Percentiles rank a stretch among this genome's conserved stretches.
Conservation (phyloP, 345 rosid genomes). For the Conringia planisiliqua region DNA sequence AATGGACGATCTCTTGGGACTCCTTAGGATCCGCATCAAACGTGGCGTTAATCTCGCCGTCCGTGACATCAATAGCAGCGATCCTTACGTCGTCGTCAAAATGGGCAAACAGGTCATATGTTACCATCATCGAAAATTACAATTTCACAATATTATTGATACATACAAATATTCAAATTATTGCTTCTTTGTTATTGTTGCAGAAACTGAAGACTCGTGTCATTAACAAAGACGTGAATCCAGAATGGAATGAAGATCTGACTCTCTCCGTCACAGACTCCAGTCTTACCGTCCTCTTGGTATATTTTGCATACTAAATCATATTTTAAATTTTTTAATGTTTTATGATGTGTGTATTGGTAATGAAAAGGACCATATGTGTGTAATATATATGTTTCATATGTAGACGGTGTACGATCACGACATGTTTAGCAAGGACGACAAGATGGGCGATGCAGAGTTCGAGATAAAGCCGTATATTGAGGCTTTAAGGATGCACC, state of each 20-base stretch:
- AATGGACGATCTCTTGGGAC: conserved; percentile 72
- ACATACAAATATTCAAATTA: neutral
- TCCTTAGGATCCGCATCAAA: conserved; percentile 68
- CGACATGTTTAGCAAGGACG: conserved; percentile 83
- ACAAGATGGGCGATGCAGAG: conserved; percentile 93
- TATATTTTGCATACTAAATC: conserved; percentile 23
- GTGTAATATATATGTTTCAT: neutral
- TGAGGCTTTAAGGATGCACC: conserved; percentile 63
- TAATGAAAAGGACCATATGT: neutral
- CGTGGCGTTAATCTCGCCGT: conserved; percentile 92
- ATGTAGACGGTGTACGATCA: conserved; percentile 78
- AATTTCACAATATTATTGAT: neutral
- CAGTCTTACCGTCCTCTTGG: conserved; percentile 52
- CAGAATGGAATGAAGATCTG: conserved; percentile 90
- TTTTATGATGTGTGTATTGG: neutral
- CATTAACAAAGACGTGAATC: conserved; percentile 74
- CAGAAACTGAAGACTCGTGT: conserved; percentile 91
- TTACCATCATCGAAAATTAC: neutral
- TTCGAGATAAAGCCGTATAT: conserved; percentile 56
- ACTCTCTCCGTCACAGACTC: conserved; percentile 81
- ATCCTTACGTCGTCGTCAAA: conserved; percentile 82
- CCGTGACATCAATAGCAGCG: conserved; percentile 89
- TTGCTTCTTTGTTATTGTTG: neutral
- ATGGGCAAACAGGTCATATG: conserved; percentile 69
- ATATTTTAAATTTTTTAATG: neutral